These are phyloP conservation scores for Aspergillus novofumigatus DNA, from an alignment of 2,329 filamentous ascomycete species.

Conservation along the genomic window DNA sequence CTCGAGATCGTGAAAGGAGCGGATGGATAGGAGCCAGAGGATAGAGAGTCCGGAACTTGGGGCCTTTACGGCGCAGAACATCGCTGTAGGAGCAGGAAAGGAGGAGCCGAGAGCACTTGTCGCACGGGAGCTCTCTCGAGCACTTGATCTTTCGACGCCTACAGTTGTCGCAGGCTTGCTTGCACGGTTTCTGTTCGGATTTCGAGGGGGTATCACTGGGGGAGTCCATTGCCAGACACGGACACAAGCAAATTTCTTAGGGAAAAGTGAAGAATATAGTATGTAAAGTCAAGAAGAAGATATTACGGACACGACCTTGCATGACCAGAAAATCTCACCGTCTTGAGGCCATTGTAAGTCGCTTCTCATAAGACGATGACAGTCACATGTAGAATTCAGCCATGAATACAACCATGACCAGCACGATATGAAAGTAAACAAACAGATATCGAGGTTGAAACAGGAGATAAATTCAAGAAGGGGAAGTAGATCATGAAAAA, in stretches of 20 bases:
- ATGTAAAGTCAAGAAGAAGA: background rate
- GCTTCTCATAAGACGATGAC: background rate
- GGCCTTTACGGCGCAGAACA: slow-evolving; percentile 36
- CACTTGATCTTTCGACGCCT: slow-evolving; percentile 43
- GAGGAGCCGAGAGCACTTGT: slow-evolving; percentile 36
- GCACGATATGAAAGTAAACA: background rate
- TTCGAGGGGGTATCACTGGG: slow-evolving; percentile 3
- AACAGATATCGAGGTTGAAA: background rate
- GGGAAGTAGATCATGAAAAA: background rate
- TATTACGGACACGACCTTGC: background rate
- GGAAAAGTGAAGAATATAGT: background rate
- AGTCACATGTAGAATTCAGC: background rate
- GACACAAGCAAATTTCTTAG: background rate
- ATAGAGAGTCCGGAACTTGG: slow-evolving; percentile 37
- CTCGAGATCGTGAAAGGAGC: slow-evolving; percentile 19
- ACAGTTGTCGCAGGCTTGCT: slow-evolving; percentile 41
- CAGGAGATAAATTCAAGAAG: background rate
- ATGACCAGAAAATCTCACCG: background rate
- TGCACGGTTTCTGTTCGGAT: slow-evolving; percentile 21
- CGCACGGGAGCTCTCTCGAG: slow-evolving; percentile 37
- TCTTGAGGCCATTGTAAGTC: background rate
- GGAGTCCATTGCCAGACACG: slow-evolving; percentile 19
- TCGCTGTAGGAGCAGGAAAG: slow-evolving; percentile 39
- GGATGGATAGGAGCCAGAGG: slow-evolving; percentile 35
- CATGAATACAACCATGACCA: background rate